These are phyloP conservation scores for Talaromyces liani DNA, from an alignment of 495 filamentous ascomycete genomes.

Conservation along the genomic window DNA sequence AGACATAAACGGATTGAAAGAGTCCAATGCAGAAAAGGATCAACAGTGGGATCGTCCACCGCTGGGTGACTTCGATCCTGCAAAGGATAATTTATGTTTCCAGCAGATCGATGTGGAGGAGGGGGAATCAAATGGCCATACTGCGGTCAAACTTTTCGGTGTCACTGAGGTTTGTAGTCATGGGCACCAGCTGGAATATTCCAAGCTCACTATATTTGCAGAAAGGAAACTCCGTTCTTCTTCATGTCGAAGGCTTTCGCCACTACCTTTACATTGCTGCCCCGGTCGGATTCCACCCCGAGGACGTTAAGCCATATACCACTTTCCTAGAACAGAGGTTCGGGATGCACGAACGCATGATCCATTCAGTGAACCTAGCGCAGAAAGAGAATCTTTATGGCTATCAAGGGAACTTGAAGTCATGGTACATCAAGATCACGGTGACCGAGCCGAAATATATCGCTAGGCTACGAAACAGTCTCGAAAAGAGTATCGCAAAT, in stretches of 20 bases:
- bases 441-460: constrained; percentile 83
- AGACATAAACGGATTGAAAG: constrained; percentile 76
- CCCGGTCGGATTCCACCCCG: constrained; percentile 67
- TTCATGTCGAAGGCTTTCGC: constrained; percentile 92
- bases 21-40: constrained; percentile 82
- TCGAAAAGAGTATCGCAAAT: constrained; percentile 56
- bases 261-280: constrained; percentile 95
- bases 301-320: constrained; percentile 61
- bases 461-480: constrained; percentile 56
- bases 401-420: constrained; percentile 87
- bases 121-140: constrained; percentile 65
- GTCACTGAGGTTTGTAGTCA: constrained; percentile 64
- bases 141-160: constrained; percentile 83
- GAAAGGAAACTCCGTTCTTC: constrained; percentile 78
- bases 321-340: constrained; percentile 69
- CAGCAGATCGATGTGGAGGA: constrained; percentile 96
- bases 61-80: constrained; percentile 64
- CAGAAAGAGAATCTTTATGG: constrained; percentile 84
- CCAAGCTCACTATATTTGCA: constrained; percentile 12
- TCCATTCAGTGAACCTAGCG: constrained; percentile 68
- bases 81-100: constrained; percentile 68
- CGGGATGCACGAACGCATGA: constrained; percentile 51
- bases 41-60: constrained; percentile 86
- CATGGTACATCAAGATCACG: constrained; percentile 86
- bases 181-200: neutral